Conservation (phyloP, 2,329 filamentous ascomycete genomes). For the Xylariales sp. region DNA sequence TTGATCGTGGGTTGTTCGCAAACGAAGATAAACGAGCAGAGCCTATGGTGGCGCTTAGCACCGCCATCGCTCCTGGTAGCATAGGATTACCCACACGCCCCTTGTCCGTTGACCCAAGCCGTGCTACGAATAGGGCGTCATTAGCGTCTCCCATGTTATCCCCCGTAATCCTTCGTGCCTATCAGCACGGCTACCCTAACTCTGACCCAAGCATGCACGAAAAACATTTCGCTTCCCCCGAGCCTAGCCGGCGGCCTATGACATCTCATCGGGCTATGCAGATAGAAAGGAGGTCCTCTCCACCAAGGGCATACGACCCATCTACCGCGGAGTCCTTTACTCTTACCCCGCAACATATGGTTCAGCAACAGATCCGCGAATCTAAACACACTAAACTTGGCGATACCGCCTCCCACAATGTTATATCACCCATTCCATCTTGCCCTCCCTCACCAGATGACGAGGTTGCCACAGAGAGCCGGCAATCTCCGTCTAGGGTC, state of each 20-base stretch:
- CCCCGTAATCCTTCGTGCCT: conserved; percentile 53
- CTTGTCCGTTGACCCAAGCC: conserved; percentile 59
- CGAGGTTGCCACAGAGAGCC: conserved; percentile 51
- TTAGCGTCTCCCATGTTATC: conserved; percentile 56
- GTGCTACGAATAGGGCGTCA: conserved; percentile 42
- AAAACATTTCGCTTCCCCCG: conserved; percentile 50
- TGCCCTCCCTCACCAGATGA: conserved; percentile 59
- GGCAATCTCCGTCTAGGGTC: conserved; percentile 52
- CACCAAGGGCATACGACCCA: conserved; percentile 52
- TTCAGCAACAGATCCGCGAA: conserved; percentile 51
- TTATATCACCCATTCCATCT: conserved; percentile 9
- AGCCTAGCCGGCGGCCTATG: conserved; percentile 59
- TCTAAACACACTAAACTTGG: conserved; percentile 50
- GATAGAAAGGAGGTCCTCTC: conserved; percentile 53
- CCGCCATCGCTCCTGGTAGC: conserved; percentile 70
- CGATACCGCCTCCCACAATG: conserved; percentile 39
- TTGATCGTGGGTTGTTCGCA: conserved; percentile 70
- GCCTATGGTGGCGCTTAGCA: conserved; percentile 72
- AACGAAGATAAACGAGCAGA: conserved; percentile 72
- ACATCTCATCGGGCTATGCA: conserved; percentile 60
- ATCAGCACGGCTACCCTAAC: conserved; percentile 58
- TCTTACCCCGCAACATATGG: conserved; percentile 51
- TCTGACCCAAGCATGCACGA: conserved; percentile 60
- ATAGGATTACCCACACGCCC: conserved; percentile 62
- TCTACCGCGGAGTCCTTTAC: conserved; percentile 56